phyloP scores from a whole-genome alignment of 2,329 filamentous ascomycete species.

The Talaromyces islandicus region DNA sequence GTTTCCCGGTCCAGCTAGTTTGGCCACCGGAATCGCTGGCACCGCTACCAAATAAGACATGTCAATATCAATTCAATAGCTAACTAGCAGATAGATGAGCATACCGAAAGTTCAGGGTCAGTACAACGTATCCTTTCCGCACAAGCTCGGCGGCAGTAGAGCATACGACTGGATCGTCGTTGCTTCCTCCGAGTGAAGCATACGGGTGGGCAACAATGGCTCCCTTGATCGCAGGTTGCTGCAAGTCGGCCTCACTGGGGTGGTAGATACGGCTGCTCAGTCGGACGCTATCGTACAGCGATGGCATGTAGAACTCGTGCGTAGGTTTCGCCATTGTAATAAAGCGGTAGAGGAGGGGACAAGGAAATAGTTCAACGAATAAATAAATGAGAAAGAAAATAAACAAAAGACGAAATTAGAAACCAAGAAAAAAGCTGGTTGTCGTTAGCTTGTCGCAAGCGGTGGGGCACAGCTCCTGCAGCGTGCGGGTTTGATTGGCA shows the following conservation, averaged over 20 bases:
- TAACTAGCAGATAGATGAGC: slow-evolving; percentile 6
- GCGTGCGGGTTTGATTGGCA: slow-evolving; percentile 9
- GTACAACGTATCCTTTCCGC: slow-evolving; percentile 66
- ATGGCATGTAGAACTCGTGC: slow-evolving; percentile 70
- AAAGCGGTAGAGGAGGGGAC: background rate
- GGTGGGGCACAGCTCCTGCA: background rate
- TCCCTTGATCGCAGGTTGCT: slow-evolving; percentile 32
- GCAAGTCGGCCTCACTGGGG: slow-evolving; percentile 9
- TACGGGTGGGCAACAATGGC: slow-evolving; percentile 85
- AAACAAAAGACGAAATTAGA: background rate
- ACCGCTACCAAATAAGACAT: slow-evolving; percentile 52
- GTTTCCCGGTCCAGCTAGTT: slow-evolving; percentile 80
- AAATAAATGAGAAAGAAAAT: background rate
- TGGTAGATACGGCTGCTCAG: slow-evolving; percentile 84
- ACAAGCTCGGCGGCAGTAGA: slow-evolving; percentile 60
- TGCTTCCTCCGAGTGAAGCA: slow-evolving; percentile 76
- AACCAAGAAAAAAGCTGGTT: background rate
- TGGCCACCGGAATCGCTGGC: slow-evolving; percentile 66
- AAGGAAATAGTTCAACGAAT: background rate
- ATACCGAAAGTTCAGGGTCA: slow-evolving; percentile 88
- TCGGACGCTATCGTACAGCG: slow-evolving; percentile 67
- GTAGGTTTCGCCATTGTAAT: slow-evolving; percentile 18
- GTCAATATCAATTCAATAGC: background rate
- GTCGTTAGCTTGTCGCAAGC: background rate
- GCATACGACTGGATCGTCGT: slow-evolving; percentile 75